Evolutionary conservation across 2,329 filamentous ascomycete species (phyloP), one percentile per base, ranked within the genome.

Genomic region (Xylariaceae sp.): DNA sequence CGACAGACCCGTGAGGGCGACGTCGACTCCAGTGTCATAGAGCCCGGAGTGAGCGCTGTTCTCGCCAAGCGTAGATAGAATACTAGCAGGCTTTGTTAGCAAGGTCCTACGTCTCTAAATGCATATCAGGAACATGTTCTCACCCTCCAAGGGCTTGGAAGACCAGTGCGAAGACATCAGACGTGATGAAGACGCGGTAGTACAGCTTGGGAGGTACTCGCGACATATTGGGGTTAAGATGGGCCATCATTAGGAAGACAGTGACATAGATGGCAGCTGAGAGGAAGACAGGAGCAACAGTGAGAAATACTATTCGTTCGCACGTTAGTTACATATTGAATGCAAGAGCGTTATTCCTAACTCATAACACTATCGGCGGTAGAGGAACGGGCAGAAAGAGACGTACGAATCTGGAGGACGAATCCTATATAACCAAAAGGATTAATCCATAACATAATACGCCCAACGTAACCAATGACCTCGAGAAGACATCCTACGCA

Each of bases 231-330:
- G 44, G 45, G 14, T 62, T 66, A 53, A 58, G 41, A 32, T 51
- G 33, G 61, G 69, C 52, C 70, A 68, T 40, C 61, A 50, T 67
- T 29, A 46, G 35, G 16, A 45, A 37, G 19, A 59, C 67, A 52
- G 79, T 83, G 43, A 86, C 74, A 61, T 86, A 87, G 58, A 86
- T 80, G 47, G 79, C 80, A 0, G 82, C 83, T 22, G 78, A 73
- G 56, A 76, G 73, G 61, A 78, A 81, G 44, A 78, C 76, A 8
- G 75, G 75, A 0, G 67, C 73, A 36, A 75, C 74, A 54, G 74
- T 79, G 40, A 86, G 69, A 62, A 78, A 82, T 49, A 77, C 74
- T 79, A 40, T 19, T 22, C 11, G 16, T 32, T 32, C n/a, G 4
- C 27, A 12, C 27, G 16, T 32, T 32, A 32, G 27, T 8, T 8